Base-by-base conservation (phyloP, 495 filamentous ascomycete species). In the Aspergillus homomorphus region DNA sequence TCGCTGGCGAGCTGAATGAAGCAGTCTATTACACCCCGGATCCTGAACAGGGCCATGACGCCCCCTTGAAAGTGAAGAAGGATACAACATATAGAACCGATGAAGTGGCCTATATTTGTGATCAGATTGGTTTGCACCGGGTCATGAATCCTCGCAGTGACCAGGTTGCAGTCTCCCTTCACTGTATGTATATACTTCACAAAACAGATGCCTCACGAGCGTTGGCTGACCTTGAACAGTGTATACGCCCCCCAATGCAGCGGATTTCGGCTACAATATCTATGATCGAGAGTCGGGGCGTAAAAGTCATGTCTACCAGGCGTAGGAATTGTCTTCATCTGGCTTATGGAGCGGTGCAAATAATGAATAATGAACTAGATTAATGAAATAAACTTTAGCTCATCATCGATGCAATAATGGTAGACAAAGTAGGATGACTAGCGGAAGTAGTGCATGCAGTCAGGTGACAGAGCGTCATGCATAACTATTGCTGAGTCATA, bases 171-270 rank as follows among this genome's bases (percentile, higher is more conserved):
- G 89, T 96, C 50, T 93, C 90, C 30, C 73, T 96, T 49, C 92
- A 96, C 71, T 66, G 87, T 88, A 77, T 79, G 4, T 55, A 77
- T 79, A 3, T 55, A 24, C 38, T 12, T 16, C 22, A 44, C 20
- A 20, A 6, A 0, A 16, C 20, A 19, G 4, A 3, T 9, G 12
- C 16, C 48, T 22, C 48, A 28, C 15, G 23, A 18, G 1, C 9
- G n/a, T 20, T 26, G 30, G 10, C 33, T 48, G 21, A 42, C 23
- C 18, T 5, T 53, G 0, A 7, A 18, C 42, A 89, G 87, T 94
- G 53, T 93, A 93, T 64, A 91, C 89, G 1, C 90, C 90, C 30
- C 90, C 90, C 3, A 92, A 91, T 67, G 90, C 91, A 1, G 88
- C 88, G 3, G 84, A 80, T 50, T 80, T 85, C 57, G 90, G 90